These are phyloP conservation scores for Penicillium rolfsii DNA, from an alignment of 2,329 filamentous ascomycete species.

Conservation along the genomic window DNA sequence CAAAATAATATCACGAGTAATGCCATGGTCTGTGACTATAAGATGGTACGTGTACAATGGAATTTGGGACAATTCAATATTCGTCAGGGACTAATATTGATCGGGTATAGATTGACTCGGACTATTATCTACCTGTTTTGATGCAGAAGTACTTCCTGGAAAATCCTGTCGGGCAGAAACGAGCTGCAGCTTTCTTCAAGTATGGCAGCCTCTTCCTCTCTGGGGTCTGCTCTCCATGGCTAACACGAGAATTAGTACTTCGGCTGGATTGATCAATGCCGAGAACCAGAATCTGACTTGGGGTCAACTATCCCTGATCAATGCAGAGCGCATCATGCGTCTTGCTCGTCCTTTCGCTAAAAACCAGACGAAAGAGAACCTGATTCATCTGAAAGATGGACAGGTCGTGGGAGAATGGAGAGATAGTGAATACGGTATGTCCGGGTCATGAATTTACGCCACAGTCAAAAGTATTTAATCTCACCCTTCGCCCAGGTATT, in stretches of 20 bases:
- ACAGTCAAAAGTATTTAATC: background rate
- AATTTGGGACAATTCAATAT: no score
- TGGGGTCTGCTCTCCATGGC: background rate
- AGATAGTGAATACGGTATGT: constrained; percentile 59
- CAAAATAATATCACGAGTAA: constrained; percentile 58
- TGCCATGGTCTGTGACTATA: constrained; percentile 60
- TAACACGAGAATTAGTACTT: constrained; percentile 41
- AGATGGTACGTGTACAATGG: constrained; percentile 49
- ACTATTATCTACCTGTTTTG: constrained; percentile 63
- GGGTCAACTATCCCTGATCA: constrained; percentile 55
- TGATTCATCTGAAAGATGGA: constrained; percentile 60
- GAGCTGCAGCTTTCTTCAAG: constrained; percentile 44
- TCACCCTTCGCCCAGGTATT: constrained; percentile 39
- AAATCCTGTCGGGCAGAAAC: constrained; percentile 45
- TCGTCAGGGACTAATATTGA: background rate
- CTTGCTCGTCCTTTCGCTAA: constrained; percentile 58
- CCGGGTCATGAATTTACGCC: no score
- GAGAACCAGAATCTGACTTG: constrained; percentile 60
- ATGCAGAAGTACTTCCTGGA: constrained; percentile 63
- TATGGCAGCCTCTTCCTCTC: constrained; percentile 8
- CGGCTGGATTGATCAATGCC: constrained; percentile 53
- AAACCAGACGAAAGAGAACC: constrained; percentile 56
- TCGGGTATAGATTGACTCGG: constrained; percentile 57
- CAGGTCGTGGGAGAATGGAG: constrained; percentile 66
- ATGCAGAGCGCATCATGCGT: constrained; percentile 62